Evolutionary conservation across 805 yeast genomes (phyloP), one percentile per base, ranked within the genome.

Genomic region (Wickerhamiella sorbophila): DNA sequence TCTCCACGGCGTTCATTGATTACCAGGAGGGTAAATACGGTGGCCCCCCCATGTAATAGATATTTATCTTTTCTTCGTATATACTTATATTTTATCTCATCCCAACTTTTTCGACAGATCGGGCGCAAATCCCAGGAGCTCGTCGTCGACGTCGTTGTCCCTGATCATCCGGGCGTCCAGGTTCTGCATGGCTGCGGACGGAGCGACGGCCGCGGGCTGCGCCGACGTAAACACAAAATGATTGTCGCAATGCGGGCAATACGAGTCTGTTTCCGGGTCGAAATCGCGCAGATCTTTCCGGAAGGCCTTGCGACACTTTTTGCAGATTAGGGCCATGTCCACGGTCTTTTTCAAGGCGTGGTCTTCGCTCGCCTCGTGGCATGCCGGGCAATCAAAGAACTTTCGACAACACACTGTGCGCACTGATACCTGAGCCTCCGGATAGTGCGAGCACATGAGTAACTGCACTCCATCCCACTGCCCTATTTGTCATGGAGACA

Each of bases 1-100:
- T 86, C 45, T 69, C 74, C 49, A 61, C 79, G 51, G 91, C 84
- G 0, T 77, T 82, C 52, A 52, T 63, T 59, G 86, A 81, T 56
- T 87, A 79, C 57, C 88, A 79, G 59, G 57, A 62, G 39, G 54
- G 53, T 14, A 35, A 40, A 19, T 41, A 36, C 26, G 38, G 38
- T 10, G 38, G 38, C 3, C 29, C 38, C 14, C 38, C 38, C 17
- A 24, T 36, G 38, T 36, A 24, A 24, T 24, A 6, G 29, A 24
- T 24, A 8, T 12, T 24, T 24, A 24, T 12, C 29, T 24, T 24
- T 12, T 24, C 12, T 24, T 24, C 29, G 6, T 24, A 24, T 24
- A 8, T 8, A 6, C 29, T 24, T 24, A 6, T 24, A 8, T 24
- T 24, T 12, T 24, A 8, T 18, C 14, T 38, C 37, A 54, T 14